Conservation (phyloP, 2,329 filamentous ascomycete genomes). For the Ploettnerulaceae sp. region DNA sequence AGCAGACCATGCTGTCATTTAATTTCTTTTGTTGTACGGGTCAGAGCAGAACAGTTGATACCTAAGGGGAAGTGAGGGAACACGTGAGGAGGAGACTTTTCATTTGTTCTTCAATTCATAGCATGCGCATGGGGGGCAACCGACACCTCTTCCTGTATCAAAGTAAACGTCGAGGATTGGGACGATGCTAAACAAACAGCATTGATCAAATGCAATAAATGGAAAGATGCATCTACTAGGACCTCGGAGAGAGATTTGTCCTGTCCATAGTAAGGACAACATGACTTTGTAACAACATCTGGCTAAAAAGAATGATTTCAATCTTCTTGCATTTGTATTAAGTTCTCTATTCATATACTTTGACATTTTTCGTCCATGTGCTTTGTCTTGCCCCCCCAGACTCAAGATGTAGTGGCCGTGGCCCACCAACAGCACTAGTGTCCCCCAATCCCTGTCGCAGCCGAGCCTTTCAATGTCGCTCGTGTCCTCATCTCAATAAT, state of each 20-base stretch:
- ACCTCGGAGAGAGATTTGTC: no score
- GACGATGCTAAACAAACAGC: slow-evolving; percentile 6
- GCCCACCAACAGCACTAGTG: slow-evolving; percentile 10
- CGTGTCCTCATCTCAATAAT: slow-evolving; percentile 28
- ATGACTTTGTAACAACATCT: no score
- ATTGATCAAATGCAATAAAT: slow-evolving; percentile 13
- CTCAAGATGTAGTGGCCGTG: slow-evolving; percentile 7
- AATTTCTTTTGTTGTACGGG: slow-evolving; percentile 20
- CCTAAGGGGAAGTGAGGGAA: background rate
- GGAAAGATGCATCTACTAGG: slow-evolving; percentile 19
- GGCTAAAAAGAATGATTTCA: background rate
- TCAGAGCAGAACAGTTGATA: slow-evolving; percentile 4
- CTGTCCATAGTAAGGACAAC: no score
- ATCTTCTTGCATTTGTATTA: background rate
- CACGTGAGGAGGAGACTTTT: slow-evolving; percentile 15
- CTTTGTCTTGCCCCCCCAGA: background rate
- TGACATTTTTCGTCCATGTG: background rate
- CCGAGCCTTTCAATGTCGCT: slow-evolving; percentile 22
- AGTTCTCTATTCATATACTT: background rate
- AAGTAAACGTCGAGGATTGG: slow-evolving; percentile 23
- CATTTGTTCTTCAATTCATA: slow-evolving; percentile 30
- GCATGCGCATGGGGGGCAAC: slow-evolving; percentile 21
- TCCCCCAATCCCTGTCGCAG: slow-evolving; percentile 11
- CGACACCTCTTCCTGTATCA: slow-evolving; percentile 26
- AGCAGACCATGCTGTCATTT: slow-evolving; percentile 19